phyloP scores from a whole-genome alignment of 1,139 yeast species.

The Pneumocystis sp. region DNA sequence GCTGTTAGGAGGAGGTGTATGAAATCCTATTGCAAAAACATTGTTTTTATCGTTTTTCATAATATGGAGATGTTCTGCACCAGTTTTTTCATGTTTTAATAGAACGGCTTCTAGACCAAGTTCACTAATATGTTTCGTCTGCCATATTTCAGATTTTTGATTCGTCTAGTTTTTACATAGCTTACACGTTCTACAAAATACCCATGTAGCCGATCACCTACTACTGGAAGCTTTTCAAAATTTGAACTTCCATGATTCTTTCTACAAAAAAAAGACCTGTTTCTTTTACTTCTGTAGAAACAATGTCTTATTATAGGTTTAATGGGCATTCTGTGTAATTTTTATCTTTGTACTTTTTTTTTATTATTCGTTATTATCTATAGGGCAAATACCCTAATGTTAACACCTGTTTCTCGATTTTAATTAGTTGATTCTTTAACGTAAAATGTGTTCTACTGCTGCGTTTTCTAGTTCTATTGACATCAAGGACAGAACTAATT shows the following conservation, averaged over 20 bases:
- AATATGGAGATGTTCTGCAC: conserved; percentile 71
- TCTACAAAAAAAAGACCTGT: not conserved
- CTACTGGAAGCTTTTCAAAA: not conserved
- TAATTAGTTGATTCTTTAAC: not conserved
- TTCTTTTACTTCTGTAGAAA: not conserved
- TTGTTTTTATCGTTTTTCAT: conserved; percentile 70
- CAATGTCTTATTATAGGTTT: too few species aligned
- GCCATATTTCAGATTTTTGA: not conserved
- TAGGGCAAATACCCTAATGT: too few species aligned
- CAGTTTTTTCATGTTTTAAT: conserved; percentile 50
- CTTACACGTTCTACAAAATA: not conserved
- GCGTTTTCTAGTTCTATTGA: conserved; percentile 12
- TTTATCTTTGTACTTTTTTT: not conserved
- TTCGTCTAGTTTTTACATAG: not conserved
- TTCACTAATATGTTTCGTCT: conserved; percentile 63
- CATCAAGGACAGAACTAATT: conserved; percentile 24
- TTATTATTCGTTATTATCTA: too few species aligned
- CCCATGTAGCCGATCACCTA: not conserved
- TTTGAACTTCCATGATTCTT: not conserved
- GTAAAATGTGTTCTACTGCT: not conserved
- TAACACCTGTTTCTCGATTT: too few species aligned
- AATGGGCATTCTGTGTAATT: not conserved
- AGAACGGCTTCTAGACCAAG: conserved; percentile 67
- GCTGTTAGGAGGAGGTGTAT: conserved; percentile 83
- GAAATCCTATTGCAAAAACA: conserved; percentile 79